Percentiles rank a stretch among this genome's conserved stretches.
Conservation (phyloP, 2,329 filamentous ascomycete species). For the Apiospora hydei region DNA sequence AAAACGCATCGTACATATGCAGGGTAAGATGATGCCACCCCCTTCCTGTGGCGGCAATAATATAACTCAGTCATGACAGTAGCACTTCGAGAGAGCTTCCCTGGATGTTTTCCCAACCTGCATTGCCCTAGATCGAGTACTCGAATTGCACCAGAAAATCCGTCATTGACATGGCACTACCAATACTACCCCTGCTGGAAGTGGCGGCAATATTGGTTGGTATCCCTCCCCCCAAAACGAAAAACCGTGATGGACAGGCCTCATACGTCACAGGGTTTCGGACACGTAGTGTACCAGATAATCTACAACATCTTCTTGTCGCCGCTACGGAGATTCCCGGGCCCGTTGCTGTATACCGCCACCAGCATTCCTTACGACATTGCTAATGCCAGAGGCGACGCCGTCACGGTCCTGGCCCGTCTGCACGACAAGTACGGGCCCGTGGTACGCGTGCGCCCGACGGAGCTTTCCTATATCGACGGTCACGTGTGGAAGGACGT, state of each 20-base stretch:
- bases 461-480: conserved; percentile 51
- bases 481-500: conserved; percentile 46
- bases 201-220: not conserved
- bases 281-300: conserved; percentile 21
- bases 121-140: not conserved
- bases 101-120: not conserved
- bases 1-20: not conserved
- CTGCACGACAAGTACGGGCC: conserved; percentile 43
- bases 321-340: conserved; percentile 25
- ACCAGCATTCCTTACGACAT: conserved; percentile 25
- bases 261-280: conserved; percentile 13
- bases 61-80: not conserved
- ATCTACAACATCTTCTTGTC: conserved; percentile 26
- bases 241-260: not conserved
- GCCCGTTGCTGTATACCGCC: conserved; percentile 24
- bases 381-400: conserved; percentile 4
- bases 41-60: not conserved
- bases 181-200: not conserved
- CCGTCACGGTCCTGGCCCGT: not conserved
- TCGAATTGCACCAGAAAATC: not conserved
- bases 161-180: not conserved
- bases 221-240: not conserved
- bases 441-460: conserved; percentile 50
- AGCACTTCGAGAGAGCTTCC: not conserved
- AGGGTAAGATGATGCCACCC: not conserved